phyloP scores from a whole-genome alignment of 2,329 filamentous ascomycete genomes.

The Ceratocystis destructans region DNA sequence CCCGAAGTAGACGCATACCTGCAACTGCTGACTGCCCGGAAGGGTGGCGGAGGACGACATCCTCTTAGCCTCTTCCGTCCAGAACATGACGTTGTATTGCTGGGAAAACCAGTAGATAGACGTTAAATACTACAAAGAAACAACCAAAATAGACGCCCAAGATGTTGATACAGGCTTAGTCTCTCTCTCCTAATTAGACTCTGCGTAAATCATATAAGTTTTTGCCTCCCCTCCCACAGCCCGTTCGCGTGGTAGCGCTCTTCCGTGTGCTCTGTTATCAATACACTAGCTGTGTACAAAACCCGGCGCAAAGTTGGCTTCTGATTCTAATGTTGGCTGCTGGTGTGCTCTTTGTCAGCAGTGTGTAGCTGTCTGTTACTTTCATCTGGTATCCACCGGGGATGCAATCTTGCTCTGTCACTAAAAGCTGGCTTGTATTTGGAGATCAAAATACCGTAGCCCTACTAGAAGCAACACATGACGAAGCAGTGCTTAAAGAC shows the following conservation, averaged over 20 bases:
- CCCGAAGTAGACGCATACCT: too few relatives aligned
- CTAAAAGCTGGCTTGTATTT: conserved; percentile 25
- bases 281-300: conserved; percentile 25
- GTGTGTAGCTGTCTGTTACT: conserved; percentile 26
- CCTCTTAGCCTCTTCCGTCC: too few relatives aligned
- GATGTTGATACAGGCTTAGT: conserved; percentile 26
- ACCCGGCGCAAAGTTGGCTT: conserved; percentile 25
- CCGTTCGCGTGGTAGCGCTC: conserved; percentile 29
- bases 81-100: too few relatives aligned
- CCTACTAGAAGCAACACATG: conserved; percentile 19
- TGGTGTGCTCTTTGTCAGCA: conserved; percentile 22
- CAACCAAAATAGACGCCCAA: too few relatives aligned
- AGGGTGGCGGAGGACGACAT: too few relatives aligned
- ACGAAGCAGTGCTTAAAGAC: too few relatives aligned
- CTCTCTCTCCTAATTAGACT: conserved; percentile 27
- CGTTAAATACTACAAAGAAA: too few relatives aligned
- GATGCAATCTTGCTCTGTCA: conserved; percentile 25
- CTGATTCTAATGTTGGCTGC: conserved; percentile 24
- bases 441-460: conserved; percentile 26
- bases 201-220: conserved; percentile 33
- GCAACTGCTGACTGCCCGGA: too few relatives aligned
- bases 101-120: too few relatives aligned
- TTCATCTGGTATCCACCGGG: conserved; percentile 30
- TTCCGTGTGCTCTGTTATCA: conserved; percentile 29
- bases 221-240: conserved; percentile 22